phyloP scores from a whole-genome alignment of 768 basidiomycete genomes.

The Termitomyces bulborhizus region DNA sequence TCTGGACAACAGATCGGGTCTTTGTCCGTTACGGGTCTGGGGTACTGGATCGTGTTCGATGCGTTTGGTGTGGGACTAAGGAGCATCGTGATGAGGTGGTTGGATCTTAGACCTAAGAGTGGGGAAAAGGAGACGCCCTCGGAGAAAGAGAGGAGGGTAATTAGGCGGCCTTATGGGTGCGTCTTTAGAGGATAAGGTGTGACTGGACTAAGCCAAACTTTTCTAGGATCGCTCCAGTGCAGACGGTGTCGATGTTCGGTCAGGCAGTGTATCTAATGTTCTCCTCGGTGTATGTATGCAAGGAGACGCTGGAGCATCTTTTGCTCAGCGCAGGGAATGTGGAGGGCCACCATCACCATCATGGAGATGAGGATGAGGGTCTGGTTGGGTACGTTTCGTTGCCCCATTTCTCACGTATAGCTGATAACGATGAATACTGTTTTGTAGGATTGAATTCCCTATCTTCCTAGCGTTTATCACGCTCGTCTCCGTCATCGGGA shows the following conservation, averaged over 20 bases:
- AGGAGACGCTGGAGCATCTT: constrained; percentile 93
- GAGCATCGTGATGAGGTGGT: constrained; percentile 38
- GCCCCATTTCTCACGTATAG: constrained; percentile 35
- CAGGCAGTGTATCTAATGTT: constrained; percentile 95
- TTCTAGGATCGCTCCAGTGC: constrained; percentile 55
- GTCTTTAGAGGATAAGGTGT: constrained; percentile 4
- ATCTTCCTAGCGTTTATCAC: constrained; percentile 48
- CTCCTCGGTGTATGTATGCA: constrained; percentile 91
- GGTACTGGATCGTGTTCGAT: constrained; percentile 96
- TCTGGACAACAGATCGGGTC: constrained; percentile 85
- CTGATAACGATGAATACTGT: background rate
- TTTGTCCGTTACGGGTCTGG: constrained; percentile 81
- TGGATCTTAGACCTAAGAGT: constrained; percentile 17
- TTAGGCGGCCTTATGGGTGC: constrained; percentile 58
- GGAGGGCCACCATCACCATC: constrained; percentile 60
- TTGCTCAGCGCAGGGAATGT: constrained; percentile 55
- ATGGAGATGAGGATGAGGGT: constrained; percentile 48
- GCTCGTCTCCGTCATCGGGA: constrained; percentile 49
- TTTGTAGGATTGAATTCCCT: constrained; percentile 58
- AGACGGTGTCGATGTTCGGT: constrained; percentile 74
- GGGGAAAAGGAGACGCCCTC: constrained; percentile 10
- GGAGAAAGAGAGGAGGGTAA: constrained; percentile 29
- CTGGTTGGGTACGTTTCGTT: constrained; percentile 28
- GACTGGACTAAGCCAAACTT: background rate
- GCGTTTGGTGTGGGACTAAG: constrained; percentile 69